Evolutionary conservation across 495 filamentous ascomycete genomes (phyloP).

Genomic region (Choiromyces venosus): DNA sequence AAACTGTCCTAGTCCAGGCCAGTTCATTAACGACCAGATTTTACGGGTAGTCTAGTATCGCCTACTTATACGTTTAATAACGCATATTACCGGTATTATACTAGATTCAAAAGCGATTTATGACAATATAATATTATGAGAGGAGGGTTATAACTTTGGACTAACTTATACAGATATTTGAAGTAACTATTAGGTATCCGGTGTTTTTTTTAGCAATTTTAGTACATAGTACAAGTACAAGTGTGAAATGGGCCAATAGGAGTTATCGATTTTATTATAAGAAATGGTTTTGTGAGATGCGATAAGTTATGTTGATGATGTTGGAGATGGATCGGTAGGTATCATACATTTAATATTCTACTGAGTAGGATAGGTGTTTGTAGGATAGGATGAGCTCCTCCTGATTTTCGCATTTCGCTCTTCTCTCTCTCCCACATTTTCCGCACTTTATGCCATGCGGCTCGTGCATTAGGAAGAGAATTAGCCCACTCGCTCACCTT

Average conservation of each 20-base stretch:
- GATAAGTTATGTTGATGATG: background rate
- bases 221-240: background rate
- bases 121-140: conserved; percentile 4
- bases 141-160: background rate
- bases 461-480: background rate
- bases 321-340: background rate
- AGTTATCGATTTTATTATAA: background rate
- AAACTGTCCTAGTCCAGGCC: too few relatives aligned
- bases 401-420: background rate
- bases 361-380: background rate
- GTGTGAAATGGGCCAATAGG: background rate
- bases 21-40: too few relatives aligned
- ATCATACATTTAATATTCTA: background rate
- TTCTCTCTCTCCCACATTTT: background rate
- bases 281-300: background rate
- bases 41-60: background rate
- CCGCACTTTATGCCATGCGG: background rate
- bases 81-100: background rate
- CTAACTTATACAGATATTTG: conserved; percentile 6
- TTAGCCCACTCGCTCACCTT: background rate
- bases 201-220: background rate
- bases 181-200: background rate
- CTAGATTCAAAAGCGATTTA: background rate
- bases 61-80: background rate
- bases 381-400: background rate